A percentile compares a stretch with the other conserved stretches of the same genome.
Conservation (phyloP, 2,329 filamentous ascomycete genomes). For the Hypoxylon sp. region DNA sequence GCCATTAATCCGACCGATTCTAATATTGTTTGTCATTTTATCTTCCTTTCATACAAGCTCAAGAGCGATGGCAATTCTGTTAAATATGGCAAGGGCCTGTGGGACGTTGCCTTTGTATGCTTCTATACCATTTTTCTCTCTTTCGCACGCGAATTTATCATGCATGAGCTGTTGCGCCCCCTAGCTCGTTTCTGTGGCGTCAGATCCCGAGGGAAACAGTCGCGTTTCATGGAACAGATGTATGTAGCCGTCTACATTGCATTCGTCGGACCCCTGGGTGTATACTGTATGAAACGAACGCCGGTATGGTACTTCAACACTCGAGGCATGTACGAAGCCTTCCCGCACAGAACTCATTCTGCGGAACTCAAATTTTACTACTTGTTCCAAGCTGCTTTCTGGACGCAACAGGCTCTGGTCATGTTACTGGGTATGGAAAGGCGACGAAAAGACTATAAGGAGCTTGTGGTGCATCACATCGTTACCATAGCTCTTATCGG, state of each 20-base stretch:
- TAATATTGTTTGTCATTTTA: conserved; percentile 74
- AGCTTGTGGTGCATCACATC: conserved; percentile 80
- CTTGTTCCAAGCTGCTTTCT: conserved; percentile 80
- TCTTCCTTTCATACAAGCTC: conserved; percentile 80
- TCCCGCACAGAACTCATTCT: conserved; percentile 77
- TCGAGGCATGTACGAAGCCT: conserved; percentile 78
- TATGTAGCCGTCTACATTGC: conserved; percentile 82
- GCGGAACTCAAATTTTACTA: conserved; percentile 81
- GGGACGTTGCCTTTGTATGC: conserved; percentile 77
- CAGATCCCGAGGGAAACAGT: conserved; percentile 73
- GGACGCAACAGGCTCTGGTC: conserved; percentile 81
- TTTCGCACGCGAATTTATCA: conserved; percentile 82
- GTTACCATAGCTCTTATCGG: conserved; percentile 78
- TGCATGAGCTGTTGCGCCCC: conserved; percentile 78
- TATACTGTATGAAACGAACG: conserved; percentile 79
- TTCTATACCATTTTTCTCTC: conserved; percentile 81
- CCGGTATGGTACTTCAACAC: conserved; percentile 84
- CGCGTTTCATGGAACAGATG: conserved; percentile 82
- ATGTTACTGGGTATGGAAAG: conserved; percentile 78
- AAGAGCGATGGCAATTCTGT: conserved; percentile 62
- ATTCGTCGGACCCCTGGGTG: conserved; percentile 75
- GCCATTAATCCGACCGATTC: conserved; percentile 73
- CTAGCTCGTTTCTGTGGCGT: conserved; percentile 73
- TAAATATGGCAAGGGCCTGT: conserved; percentile 79
- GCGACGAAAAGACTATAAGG: conserved; percentile 81